Base-by-base conservation (phyloP, 805 yeast genomes). In the Scheffersomyces spartinae region DNA sequence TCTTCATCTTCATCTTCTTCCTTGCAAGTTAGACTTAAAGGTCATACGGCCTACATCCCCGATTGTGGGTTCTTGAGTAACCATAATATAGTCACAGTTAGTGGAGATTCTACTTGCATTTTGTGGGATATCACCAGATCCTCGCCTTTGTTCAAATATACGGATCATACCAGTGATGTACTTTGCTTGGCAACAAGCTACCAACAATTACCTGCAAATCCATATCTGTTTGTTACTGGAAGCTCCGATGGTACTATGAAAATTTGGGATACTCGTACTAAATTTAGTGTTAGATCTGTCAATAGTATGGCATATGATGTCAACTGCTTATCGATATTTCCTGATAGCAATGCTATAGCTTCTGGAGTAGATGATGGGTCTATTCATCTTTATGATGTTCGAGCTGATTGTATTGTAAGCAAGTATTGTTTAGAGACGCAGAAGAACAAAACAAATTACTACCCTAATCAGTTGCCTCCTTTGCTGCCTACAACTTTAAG, bases 291-390 rank as follows among this genome's bases (percentile, higher is more conserved):
- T n/a, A n/a, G 21, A 24, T 32, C 10, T 37, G 41, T 39, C 39
- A 37, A 13, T 17, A 34, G 67, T 73, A 2, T 68, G 80, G 14
- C 62, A 63, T 14, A 63, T 24, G 95, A 86, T 44, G 69, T 81
- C 13, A 76, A 75, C 26, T 32, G 52, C 20, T 34, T 79, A 5
- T 60, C 66, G 33, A 71, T 71, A 39, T 75, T 76, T 43, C 83
- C 83, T 6, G 78, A 73, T 34, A 83, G 83, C 2, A 57, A 74
- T 31, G 64, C 83, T 1, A 71, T 85, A 38, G 71, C 68, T 0
- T 64, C 77, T 3, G 95, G 95, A 1, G 66, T 79, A 23, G 95
- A 84, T 42, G 93, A 81, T 45, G 86, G 88, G 3, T 46, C 63
- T 0, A 56, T 81, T 14, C 62, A 80, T 31, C 49, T 83, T 28